Conservation (phyloP, 2,329 filamentous ascomycete genomes). For the Colletotrichum caudatum region DNA sequence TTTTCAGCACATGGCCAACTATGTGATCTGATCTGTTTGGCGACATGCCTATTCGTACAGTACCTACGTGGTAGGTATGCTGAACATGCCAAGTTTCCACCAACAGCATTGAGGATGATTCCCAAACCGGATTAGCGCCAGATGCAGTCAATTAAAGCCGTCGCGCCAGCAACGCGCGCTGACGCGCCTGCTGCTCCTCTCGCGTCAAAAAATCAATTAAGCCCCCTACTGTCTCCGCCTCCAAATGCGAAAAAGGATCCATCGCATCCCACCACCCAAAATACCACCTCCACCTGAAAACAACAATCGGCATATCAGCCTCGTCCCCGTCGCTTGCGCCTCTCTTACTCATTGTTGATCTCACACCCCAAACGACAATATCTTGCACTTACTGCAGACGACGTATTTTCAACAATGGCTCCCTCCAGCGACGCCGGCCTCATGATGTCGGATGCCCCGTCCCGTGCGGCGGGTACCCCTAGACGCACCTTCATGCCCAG, state of each 20-base stretch:
- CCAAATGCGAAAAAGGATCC: conserved; percentile 37
- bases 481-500: conserved; percentile 57
- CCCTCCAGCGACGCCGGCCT: conserved; percentile 68
- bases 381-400: background rate
- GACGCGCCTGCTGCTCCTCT: conserved; percentile 46
- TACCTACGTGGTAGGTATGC: background rate
- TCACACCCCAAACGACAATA: background rate
- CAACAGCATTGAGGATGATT: background rate
- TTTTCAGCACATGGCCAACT: background rate
- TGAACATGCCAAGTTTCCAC: background rate
- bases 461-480: conserved; percentile 57
- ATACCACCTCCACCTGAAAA: conserved; percentile 38
- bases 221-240: conserved; percentile 34
- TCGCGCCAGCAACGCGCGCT: conserved; percentile 47
- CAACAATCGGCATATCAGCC: conserved; percentile 31
- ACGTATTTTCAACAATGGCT: conserved; percentile 55
- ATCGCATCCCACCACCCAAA: conserved; percentile 41
- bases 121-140: conserved; percentile 27
- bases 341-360: conserved; percentile 6
- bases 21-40: background rate
- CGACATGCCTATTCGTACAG: no score
- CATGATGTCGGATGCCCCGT: conserved; percentile 68
- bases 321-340: conserved; percentile 17
- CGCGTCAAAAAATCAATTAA: conserved; percentile 44
- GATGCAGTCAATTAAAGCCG: conserved; percentile 57